Evolutionary conservation across 2,329 filamentous ascomycete genomes (phyloP).

Genomic region (Venturiaceae sp.): DNA sequence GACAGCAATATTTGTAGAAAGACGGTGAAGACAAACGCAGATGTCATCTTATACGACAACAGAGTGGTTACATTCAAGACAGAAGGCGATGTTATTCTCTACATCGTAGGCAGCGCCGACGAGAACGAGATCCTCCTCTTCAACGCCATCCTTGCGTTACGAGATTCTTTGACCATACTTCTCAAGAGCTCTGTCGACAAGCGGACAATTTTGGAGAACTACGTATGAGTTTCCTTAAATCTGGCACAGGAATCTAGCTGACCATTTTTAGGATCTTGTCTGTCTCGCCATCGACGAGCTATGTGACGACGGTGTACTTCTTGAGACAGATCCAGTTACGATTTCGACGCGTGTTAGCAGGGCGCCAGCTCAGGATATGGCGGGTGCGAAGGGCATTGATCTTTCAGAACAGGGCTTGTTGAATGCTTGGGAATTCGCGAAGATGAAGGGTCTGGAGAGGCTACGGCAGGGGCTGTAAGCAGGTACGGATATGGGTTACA

Average conservation of each 20-base stretch:
- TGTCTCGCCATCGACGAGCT: conserved; percentile 84
- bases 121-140: conserved; percentile 98
- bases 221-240: conserved; percentile 62
- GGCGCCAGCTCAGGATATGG: conserved; percentile 80
- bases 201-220: conserved; percentile 96
- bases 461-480: conserved; percentile 69
- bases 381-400: conserved; percentile 84
- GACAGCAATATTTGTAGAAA: conserved; percentile 34
- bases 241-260: neutral
- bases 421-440: conserved; percentile 89
- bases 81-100: conserved; percentile 94
- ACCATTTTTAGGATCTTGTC: conserved; percentile 61
- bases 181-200: conserved; percentile 96
- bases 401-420: conserved; percentile 91
- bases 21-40: conserved; percentile 75
- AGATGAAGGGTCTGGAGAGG: conserved; percentile 83
- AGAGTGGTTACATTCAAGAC: conserved; percentile 95
- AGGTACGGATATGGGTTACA: neutral
- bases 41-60: conserved; percentile 97
- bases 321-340: conserved; percentile 93
- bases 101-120: conserved; percentile 79
- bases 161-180: conserved; percentile 81
- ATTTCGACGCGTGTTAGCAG: conserved; percentile 87
- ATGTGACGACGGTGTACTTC: conserved; percentile 45
- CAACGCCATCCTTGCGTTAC: conserved; percentile 77